Percentiles rank a stretch among this genome's conserved stretches.
Conservation (phyloP, 768 basidiomycete species). For the Paxillus ammoniavirescens region DNA sequence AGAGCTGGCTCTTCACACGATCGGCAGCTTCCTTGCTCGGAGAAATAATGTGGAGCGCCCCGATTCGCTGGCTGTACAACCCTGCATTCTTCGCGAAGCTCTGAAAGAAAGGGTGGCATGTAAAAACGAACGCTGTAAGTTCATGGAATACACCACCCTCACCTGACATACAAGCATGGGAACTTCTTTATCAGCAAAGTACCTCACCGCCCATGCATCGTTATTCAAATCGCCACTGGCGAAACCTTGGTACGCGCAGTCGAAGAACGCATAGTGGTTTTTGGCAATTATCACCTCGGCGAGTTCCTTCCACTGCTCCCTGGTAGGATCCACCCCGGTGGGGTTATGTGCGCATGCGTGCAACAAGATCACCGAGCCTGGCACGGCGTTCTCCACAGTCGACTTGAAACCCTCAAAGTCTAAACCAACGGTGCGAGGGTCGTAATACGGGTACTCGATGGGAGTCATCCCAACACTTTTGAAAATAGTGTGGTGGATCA, state of each 20-base stretch:
- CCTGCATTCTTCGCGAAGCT: slow-evolving; percentile 98
- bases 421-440: slow-evolving; percentile 84
- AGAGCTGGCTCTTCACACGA: slow-evolving; percentile 82
- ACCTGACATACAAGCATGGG: slow-evolving; percentile 89
- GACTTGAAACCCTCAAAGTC: slow-evolving; percentile 70
- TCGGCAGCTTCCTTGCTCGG: slow-evolving; percentile 61
- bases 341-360: slow-evolving; percentile 98
- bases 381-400: slow-evolving; percentile 60
- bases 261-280: slow-evolving; percentile 88
- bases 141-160: background rate
- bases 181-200: slow-evolving; percentile 76
- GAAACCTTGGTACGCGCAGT: slow-evolving; percentile 97
- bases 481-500: slow-evolving; percentile 89
- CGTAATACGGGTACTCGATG: slow-evolving; percentile 90
- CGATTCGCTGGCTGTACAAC: slow-evolving; percentile 91
- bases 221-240: slow-evolving; percentile 89
- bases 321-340: slow-evolving; percentile 91
- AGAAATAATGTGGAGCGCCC: slow-evolving; percentile 86
- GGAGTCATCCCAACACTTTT: slow-evolving; percentile 88
- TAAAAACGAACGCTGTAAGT: slow-evolving; percentile 7
- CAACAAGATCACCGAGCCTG: slow-evolving; percentile 81
- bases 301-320: slow-evolving; percentile 80
- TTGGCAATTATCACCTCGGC: slow-evolving; percentile 69
- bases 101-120: slow-evolving; percentile 36
- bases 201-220: slow-evolving; percentile 89